Conservation (phyloP, 768 basidiomycete genomes). For the Tulasnella sp. region DNA sequence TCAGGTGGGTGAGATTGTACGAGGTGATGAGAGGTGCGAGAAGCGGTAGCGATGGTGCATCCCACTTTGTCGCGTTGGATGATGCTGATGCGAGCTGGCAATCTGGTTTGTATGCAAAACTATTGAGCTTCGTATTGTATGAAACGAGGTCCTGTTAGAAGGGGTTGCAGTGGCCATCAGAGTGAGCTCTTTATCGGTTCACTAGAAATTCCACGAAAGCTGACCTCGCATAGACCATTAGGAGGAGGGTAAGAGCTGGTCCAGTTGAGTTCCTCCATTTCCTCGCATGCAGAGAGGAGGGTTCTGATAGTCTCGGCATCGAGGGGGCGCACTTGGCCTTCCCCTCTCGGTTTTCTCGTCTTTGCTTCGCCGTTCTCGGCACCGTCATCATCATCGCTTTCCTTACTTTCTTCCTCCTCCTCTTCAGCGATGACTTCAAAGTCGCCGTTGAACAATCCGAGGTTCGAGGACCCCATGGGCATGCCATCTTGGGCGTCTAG, state of each 20-base stretch:
- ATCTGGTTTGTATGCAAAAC: conserved; percentile 40
- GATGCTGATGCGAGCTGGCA: conserved; percentile 30
- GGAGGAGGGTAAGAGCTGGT: conserved; percentile 45
- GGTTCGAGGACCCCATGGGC: conserved; percentile 14
- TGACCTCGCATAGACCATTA: conserved; percentile 49
- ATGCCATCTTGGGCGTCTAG: neutral
- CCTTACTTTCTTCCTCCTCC: conserved; percentile 32
- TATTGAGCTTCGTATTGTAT: conserved; percentile 40
- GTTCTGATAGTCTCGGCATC: conserved; percentile 30
- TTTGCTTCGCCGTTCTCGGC: conserved; percentile 4
- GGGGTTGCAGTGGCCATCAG: conserved; percentile 37
- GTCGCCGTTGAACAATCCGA: conserved; percentile 31
- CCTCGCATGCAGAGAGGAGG: conserved; percentile 37
- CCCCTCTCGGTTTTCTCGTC: neutral
- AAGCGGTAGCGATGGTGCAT: conserved; percentile 46
- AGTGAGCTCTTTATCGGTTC: neutral
- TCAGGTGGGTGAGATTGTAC: conserved; percentile 41
- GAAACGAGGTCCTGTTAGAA: conserved; percentile 36
- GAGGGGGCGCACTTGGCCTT: conserved; percentile 35
- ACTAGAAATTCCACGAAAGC: conserved; percentile 28
- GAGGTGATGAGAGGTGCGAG: conserved; percentile 40
- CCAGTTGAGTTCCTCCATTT: conserved; percentile 46
- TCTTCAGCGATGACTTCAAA: conserved; percentile 28
- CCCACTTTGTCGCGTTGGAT: conserved; percentile 43
- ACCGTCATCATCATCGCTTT: conserved; percentile 5